phyloP scores from a whole-genome alignment of 1,284 basidiomycete genomes.

The Rhodotorula sp. region DNA sequence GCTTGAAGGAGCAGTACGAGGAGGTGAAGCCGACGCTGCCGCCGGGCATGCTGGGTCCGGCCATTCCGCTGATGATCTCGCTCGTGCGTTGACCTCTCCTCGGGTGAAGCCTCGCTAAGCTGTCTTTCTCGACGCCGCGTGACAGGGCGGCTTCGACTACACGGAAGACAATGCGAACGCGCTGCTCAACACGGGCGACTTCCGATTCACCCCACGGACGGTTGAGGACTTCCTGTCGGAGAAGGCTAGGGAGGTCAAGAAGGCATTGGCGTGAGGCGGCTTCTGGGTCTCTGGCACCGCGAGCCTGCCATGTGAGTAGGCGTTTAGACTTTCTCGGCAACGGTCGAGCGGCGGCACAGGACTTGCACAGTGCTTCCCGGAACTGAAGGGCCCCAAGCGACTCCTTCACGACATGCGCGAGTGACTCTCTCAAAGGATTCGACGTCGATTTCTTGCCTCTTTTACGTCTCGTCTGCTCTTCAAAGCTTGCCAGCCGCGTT shows the following conservation, averaged over 20 bases:
- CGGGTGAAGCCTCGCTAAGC: no score
- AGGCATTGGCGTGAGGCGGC: not conserved
- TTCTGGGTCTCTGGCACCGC: no score
- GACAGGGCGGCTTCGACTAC: slow-evolving; percentile 18
- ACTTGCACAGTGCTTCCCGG: no score
- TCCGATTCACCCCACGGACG: slow-evolving; percentile 1
- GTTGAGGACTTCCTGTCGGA: slow-evolving; percentile 3
- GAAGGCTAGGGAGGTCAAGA: slow-evolving; percentile 1
- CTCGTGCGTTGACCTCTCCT: not conserved
- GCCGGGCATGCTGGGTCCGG: slow-evolving; percentile 5
- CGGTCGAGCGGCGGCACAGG: no score
- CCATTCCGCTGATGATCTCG: slow-evolving; percentile 8
- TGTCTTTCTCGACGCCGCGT: no score
- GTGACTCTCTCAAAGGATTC: no score
- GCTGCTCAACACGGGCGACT: slow-evolving; percentile 7
- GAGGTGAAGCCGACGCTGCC: slow-evolving; percentile 14
- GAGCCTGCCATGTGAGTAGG: no score
- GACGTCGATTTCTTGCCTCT: no score
- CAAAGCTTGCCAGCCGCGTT: slow-evolving; percentile 27
- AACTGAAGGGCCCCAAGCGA: no score
- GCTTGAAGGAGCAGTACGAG: slow-evolving; percentile 7
- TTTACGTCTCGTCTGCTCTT: not conserved
- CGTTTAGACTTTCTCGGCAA: no score
- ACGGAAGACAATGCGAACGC: not conserved
- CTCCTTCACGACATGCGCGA: no score